Evolutionary conservation across 2,329 filamentous ascomycete genomes (phyloP).

Genomic region (Shiraia sp.): DNA sequence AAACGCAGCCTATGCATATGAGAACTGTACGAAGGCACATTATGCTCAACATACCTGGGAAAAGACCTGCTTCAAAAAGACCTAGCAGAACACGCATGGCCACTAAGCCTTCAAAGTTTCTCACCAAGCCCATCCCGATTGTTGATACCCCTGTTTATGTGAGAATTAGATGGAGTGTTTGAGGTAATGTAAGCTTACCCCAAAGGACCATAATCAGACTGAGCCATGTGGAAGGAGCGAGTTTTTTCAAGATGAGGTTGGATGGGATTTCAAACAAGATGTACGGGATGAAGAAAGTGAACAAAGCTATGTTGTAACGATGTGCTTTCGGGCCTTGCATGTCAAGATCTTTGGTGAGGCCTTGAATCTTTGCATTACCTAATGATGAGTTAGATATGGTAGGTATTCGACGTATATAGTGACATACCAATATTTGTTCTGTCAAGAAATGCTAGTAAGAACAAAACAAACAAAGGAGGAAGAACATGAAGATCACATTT

Average conservation of each 20-base stretch:
- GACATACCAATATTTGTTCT: constrained; percentile 40
- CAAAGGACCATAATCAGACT: constrained; percentile 44
- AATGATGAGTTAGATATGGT: constrained; percentile 4
- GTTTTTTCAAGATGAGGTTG: constrained; percentile 46
- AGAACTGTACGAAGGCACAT: not conserved
- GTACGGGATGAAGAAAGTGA: constrained; percentile 46
- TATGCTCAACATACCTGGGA: constrained; percentile 18
- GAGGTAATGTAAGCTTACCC: constrained; percentile 22
- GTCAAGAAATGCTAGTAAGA: constrained; percentile 38
- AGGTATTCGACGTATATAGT: not conserved
- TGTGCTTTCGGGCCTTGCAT: constrained; percentile 36
- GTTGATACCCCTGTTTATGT: constrained; percentile 39
- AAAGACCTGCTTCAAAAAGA: constrained; percentile 45
- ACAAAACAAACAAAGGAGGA: constrained; percentile 52
- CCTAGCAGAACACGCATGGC: constrained; percentile 49
- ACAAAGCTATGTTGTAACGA: constrained; percentile 44
- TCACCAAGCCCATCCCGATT: constrained; percentile 52
- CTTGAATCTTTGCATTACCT: constrained; percentile 49
- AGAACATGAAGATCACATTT: constrained; percentile 56
- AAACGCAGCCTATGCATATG: constrained; percentile 26
- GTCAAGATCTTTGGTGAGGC: constrained; percentile 43
- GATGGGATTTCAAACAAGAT: constrained; percentile 42
- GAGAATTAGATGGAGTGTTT: not conserved
- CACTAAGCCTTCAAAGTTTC: constrained; percentile 52
- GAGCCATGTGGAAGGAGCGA: constrained; percentile 47